phyloP scores from a whole-genome alignment of 2,329 filamentous ascomycete genomes.

The Pestalotiopsis sp. region DNA sequence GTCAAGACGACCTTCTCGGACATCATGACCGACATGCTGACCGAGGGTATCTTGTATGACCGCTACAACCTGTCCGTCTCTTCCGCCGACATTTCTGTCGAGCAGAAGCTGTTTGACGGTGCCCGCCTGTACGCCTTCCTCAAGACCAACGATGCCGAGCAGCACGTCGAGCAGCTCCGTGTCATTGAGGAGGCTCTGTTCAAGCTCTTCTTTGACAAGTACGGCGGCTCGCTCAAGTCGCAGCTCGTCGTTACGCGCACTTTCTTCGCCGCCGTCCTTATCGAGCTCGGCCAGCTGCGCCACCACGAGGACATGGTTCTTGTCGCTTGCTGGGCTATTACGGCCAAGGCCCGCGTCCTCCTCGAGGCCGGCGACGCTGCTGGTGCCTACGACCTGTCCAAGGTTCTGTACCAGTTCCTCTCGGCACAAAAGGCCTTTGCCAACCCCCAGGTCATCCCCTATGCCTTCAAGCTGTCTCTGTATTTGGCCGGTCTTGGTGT shows the following conservation, averaged over 20 bases:
- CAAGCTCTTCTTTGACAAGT: not conserved
- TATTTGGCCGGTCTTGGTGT: not conserved
- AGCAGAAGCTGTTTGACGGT: not conserved
- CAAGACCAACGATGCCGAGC: not conserved
- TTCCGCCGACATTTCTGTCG: not conserved
- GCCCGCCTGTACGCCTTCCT: not conserved
- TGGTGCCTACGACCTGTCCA: not conserved
- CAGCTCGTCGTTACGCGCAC: not conserved
- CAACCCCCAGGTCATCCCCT: not conserved
- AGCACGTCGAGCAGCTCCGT: not conserved
- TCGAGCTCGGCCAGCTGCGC: not conserved
- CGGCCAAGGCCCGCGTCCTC: not conserved
- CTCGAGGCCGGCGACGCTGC: not conserved
- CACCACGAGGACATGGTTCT: not conserved
- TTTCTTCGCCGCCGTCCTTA: not conserved
- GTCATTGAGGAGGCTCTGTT: not conserved
- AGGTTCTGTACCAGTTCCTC: not conserved
- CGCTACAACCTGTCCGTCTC: not conserved
- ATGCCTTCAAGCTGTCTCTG: not conserved
- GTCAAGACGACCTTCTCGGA: not conserved
- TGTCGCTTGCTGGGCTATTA: not conserved
- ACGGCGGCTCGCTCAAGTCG: not conserved
- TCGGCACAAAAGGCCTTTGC: not conserved
- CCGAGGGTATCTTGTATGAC: not conserved
- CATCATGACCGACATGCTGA: not conserved